Percentiles rank a stretch among this genome's conserved stretches.
Evolutionary conservation across 2,329 filamentous ascomycete species (phyloP).

Genomic region (Arachnomyces sp.): DNA sequence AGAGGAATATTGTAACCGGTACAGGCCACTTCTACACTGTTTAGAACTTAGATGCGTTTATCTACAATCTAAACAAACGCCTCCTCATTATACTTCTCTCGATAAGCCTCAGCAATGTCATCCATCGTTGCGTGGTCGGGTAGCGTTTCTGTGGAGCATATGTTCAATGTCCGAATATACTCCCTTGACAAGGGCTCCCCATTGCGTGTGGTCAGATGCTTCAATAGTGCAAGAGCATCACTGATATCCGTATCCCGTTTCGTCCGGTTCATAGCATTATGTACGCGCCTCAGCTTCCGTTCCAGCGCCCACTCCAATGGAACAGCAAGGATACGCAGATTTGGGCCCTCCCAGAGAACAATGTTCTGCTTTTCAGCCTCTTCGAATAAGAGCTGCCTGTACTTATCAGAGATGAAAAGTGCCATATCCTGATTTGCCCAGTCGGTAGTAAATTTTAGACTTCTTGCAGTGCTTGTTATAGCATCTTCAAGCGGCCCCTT

Average conservation of each 20-base stretch:
- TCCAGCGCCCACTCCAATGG: constrained; percentile 30
- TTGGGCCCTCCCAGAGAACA: constrained; percentile 20
- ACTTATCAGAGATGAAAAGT: constrained; percentile 20
- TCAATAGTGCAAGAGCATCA: constrained; percentile 24
- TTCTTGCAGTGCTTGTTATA: constrained; percentile 17
- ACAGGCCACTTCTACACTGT: constrained; percentile 17
- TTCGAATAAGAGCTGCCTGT: constrained; percentile 19
- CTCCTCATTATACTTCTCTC: constrained; percentile 17
- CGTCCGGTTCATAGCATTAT: constrained; percentile 14
- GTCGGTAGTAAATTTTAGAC: constrained; percentile 17
- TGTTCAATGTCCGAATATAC: constrained; percentile 20
- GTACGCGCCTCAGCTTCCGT: constrained; percentile 26
- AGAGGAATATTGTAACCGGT: constrained; percentile 15
- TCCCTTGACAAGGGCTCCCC: constrained; percentile 19
- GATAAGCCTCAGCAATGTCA: constrained; percentile 21
- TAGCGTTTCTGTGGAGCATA: constrained; percentile 21
- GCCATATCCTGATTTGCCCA: constrained; percentile 28
- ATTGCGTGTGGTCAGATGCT: constrained; percentile 16
- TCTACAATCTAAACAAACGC: background rate
- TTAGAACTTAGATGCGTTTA: constrained; percentile 7
- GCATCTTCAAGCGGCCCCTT: constrained; percentile 19
- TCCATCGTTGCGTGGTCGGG: constrained; percentile 23
- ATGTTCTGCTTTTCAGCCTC: constrained; percentile 25
- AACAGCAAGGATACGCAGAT: constrained; percentile 23
- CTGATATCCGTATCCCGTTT: constrained; percentile 22